Conservation (phyloP, 2,329 filamentous ascomycete genomes). For the Malbranchea cinnamomea region DNA sequence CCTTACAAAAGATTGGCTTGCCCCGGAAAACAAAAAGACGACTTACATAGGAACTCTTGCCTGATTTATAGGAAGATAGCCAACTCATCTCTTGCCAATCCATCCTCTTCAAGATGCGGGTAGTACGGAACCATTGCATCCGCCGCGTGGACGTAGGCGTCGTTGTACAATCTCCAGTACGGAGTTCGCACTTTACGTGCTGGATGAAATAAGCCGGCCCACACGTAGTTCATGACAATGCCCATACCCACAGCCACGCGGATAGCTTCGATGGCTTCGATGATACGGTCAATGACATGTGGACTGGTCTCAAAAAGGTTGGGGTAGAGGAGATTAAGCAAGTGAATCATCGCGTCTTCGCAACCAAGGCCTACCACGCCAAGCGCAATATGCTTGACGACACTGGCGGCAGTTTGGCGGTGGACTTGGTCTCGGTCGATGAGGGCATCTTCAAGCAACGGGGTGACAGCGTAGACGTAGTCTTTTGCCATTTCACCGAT, state of each 20-base stretch:
- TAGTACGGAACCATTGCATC: conserved; percentile 97
- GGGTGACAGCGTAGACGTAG: conserved; percentile 96
- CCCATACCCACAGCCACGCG: conserved; percentile 86
- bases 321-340: conserved; percentile 89
- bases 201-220: conserved; percentile 93
- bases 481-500: conserved; percentile 99
- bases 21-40: neutral
- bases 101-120: conserved; percentile 69
- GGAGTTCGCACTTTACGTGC: conserved; percentile 86
- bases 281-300: conserved; percentile 94
- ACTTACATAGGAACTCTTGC: neutral
- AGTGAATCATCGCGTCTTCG: conserved; percentile 95
- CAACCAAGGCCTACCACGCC: conserved; percentile 96
- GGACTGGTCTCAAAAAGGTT: conserved; percentile 97
- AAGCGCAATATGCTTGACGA: conserved; percentile 94
- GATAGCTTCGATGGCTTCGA: conserved; percentile 93
- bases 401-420: conserved; percentile 85
- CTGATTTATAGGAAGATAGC: conserved; percentile 57
- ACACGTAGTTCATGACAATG: conserved; percentile 92
- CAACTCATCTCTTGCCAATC: conserved; percentile 63
- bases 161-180: conserved; percentile 95
- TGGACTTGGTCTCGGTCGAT: conserved; percentile 98
- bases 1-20: too few relatives aligned
- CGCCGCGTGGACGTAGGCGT: conserved; percentile 84
- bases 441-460: conserved; percentile 86